A percentile compares a stretch with the other conserved stretches of the same genome.
These are phyloP conservation scores for Suhomyces terraborum DNA, from an alignment of 1,139 yeast genomes.

Conservation along the genomic window DNA sequence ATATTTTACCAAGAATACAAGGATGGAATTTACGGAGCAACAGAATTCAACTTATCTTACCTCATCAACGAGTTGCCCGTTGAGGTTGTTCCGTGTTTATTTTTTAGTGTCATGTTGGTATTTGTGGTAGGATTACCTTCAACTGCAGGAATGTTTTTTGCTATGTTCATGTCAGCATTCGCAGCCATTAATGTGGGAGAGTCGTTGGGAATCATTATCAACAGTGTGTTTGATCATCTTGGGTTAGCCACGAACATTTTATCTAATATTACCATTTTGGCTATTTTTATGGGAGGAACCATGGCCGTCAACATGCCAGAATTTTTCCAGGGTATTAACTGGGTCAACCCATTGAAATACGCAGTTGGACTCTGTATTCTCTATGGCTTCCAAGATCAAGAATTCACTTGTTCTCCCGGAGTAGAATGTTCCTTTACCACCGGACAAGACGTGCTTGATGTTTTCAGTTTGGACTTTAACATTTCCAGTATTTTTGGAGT, in stretches of 20 bases:
- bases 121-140: constrained; percentile 77
- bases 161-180: constrained; percentile 57
- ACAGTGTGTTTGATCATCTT: constrained; percentile 70
- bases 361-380: constrained; percentile 58
- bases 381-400: constrained; percentile 21
- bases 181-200: constrained; percentile 75
- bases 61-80: constrained; percentile 72
- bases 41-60: constrained; percentile 67
- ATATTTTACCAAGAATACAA: constrained; percentile 77
- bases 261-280: constrained; percentile 62
- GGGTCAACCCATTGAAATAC: constrained; percentile 72
- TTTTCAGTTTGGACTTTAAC: constrained; percentile 37
- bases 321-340: constrained; percentile 69
- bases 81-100: constrained; percentile 59
- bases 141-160: constrained; percentile 65
- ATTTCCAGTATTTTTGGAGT: constrained; percentile 32
- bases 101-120: constrained; percentile 64
- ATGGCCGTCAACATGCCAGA: constrained; percentile 75
- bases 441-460: constrained; percentile 52
- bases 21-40: constrained; percentile 70
- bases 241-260: constrained; percentile 79
- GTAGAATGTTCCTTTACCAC: constrained; percentile 43
- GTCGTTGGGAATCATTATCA: constrained; percentile 76
- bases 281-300: constrained; percentile 84
- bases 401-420: constrained; percentile 19